Base-by-base conservation (phyloP, 371 early-diverging fungal genomes). In the Mycotypha africana region DNA sequence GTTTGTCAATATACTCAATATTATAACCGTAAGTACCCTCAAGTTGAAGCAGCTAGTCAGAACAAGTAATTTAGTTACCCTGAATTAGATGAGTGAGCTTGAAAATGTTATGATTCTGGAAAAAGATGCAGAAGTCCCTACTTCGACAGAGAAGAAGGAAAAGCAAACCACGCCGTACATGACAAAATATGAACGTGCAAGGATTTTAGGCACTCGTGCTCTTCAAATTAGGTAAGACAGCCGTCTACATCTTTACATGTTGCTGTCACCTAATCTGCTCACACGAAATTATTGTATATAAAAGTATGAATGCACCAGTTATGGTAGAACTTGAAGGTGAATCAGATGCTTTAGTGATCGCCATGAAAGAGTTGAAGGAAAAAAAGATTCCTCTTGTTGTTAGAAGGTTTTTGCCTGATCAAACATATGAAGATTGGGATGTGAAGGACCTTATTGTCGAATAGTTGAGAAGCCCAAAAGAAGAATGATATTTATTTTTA, bases 121-220 rank as follows among this genome's bases (percentile, higher is more conserved):
- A 16, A 17, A 42, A 15, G 41, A 31, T 6, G 11, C 8, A 2
- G 42, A 49, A 12, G 35, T 21, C 36, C 22, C 9, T 17, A 26
- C 42, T 32, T 17, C 54, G 4, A 44, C 44, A 2, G 70, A 73
- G 42, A 49, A 45, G 3, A 77, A 73, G 48, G 80, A 85, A 37
- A 76, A 86, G 41, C 53, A 47, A 48, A 99, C 99, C 5, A 95
- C 97, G n/a, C 97, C 98, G 15, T 96, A 94, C 65, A 93, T 99
- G 95, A 99, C 99, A 36, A 99, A 99, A 71, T 99, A 98, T 71
- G 99, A 99, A 73, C 86, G 92, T 44, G 99, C 99, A 34, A 82
- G 97, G 53, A 85, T 99, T 40, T 77, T 99, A 32, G 99, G 99
- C 22, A 90, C 95, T 3, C 80, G 91, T 15, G 91, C 91, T 6